Evolutionary conservation across 352 stramenopile species (phyloP).

Genomic region (Hyphochytrium catenoides): DNA sequence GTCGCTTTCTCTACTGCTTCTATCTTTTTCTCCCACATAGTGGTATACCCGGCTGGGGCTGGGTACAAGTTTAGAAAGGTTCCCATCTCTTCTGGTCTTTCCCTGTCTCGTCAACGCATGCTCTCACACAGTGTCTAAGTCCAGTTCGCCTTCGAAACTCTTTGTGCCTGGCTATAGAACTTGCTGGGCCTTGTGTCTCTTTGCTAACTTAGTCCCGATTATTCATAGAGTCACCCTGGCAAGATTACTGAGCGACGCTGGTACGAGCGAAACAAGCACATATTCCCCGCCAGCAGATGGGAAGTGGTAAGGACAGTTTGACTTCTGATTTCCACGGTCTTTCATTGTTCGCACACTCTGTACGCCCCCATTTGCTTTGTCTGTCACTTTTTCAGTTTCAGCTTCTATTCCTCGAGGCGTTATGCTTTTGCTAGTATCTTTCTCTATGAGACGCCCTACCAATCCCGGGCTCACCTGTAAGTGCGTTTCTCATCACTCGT

Average conservation of each 20-base stretch:
- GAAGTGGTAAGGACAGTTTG: slow-evolving; percentile 46
- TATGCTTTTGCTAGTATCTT: not conserved
- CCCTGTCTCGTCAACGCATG: too few relatives aligned
- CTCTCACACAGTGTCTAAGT: too few relatives aligned
- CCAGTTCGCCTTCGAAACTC: slow-evolving; percentile 1
- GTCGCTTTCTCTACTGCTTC: too few relatives aligned
- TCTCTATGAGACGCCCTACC: too few relatives aligned
- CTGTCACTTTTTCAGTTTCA: not conserved
- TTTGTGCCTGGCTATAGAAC: too few relatives aligned
- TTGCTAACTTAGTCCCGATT: not conserved
- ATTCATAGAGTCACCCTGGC: slow-evolving; percentile 66
- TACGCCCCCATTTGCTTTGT: not conserved
- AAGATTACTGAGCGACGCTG: slow-evolving; percentile 92
- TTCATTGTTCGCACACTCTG: not conserved
- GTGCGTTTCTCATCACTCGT: too few relatives aligned
- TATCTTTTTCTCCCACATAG: too few relatives aligned
- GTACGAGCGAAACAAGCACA: slow-evolving; percentile 98
- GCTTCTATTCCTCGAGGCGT: not conserved
- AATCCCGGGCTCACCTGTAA: too few relatives aligned
- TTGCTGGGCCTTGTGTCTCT: too few relatives aligned
- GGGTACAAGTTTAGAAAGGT: too few relatives aligned
- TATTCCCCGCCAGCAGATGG: slow-evolving; percentile 95
- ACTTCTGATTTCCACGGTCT: not conserved
- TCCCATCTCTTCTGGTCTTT: too few relatives aligned
- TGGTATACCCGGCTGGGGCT: too few relatives aligned